These are phyloP conservation scores for Eucalyptus coolabah DNA, from an alignment of 345 rosid species.

Conservation along the genomic window DNA sequence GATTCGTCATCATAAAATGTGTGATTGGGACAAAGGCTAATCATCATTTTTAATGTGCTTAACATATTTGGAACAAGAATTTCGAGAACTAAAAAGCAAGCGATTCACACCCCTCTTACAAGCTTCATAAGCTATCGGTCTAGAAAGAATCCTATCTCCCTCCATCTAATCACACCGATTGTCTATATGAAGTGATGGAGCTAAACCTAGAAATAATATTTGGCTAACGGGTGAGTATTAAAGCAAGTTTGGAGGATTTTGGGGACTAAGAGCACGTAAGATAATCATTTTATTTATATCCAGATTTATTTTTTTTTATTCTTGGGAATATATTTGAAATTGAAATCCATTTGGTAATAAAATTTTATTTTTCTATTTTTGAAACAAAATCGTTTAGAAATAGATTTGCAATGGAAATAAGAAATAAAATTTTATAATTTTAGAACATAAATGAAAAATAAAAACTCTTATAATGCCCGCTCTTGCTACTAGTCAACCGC, in stretches of 20 bases:
- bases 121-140: not conserved
- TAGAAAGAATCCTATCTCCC: not conserved
- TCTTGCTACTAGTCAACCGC: no score
- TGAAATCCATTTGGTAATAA: no score
- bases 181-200: not conserved
- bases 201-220: not conserved
- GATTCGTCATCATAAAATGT: not conserved
- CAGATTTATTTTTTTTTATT: no score
- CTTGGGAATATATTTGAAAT: no score
- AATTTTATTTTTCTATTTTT: no score
- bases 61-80: not conserved
- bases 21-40: not conserved
- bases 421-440: no score
- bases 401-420: no score
- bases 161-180: not conserved
- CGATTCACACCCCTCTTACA: not conserved
- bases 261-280: no score
- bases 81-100: not conserved
- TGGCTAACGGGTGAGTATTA: not conserved
- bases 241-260: not conserved
- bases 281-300: no score
- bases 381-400: no score
- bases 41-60: not conserved
- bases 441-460: no score
- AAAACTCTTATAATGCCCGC: no score